Evolutionary conservation across 768 basidiomycete species (phyloP), one percentile per base, ranked within the genome.

Genomic region (Lanmaoa rubissima): DNA sequence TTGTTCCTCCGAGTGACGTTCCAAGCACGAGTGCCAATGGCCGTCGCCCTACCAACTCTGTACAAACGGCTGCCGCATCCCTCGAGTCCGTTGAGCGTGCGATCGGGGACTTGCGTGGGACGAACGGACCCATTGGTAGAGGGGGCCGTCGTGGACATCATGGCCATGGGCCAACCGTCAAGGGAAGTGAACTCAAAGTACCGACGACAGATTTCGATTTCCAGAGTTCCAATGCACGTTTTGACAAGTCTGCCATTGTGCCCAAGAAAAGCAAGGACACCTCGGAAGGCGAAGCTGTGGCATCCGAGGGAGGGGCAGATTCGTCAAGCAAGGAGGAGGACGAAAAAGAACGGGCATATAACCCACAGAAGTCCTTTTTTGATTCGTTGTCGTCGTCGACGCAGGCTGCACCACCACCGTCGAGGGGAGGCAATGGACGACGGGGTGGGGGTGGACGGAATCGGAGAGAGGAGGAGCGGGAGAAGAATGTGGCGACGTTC

Each of bases 171-270:
- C 46, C 53, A 62, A 69, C 46, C 2, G 42, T 31, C 41, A 76
- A 78, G 63, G 60, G 67, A 2, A 67, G 61, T 19, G 78, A 79
- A 21, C 55, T 81, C n/a, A 73, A 74, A 35, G 87, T 93, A 1
- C 92, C 91, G 0, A 68, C 77, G 1, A 85, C 84, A 0, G 92
- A 93, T 69, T 94, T 93, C 66, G 92, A 94, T 74, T 94, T 94
- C 69, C 75, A 82, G 69, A 79, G 78, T 54, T 82, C 83, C 53
- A 94, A 93, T 62, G 87, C 87, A 4, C 84, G 84, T 51, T 94
- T 94, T 62, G 89, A 92, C 74, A 92, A 93, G 70, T 75, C 82
- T 11, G 81, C 86, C 14, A 55, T 84, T 39, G 75, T 70, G 40
- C 75, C 74, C 35, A 68, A 72, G 66, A 70, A 70, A 59, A 65